Evolutionary conservation across 768 basidiomycete species (phyloP).

Genomic region (Kwoniella botswanensis): DNA sequence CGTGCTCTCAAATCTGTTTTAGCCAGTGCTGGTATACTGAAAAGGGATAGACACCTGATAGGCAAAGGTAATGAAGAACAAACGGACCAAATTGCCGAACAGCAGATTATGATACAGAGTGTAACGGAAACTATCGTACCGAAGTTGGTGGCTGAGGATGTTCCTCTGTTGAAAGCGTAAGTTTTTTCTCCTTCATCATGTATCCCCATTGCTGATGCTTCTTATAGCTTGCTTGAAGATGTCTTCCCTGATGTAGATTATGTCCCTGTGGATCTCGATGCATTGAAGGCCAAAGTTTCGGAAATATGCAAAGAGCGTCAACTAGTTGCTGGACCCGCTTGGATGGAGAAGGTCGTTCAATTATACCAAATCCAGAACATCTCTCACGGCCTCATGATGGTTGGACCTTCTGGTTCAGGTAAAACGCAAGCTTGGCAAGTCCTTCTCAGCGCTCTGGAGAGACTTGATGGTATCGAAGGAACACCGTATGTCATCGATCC

Average conservation of each 20-base stretch:
- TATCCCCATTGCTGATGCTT: not conserved
- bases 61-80: slow-evolving; percentile 38
- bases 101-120: slow-evolving; percentile 96
- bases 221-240: slow-evolving; percentile 81
- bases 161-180: slow-evolving; percentile 88
- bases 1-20: slow-evolving; percentile 96
- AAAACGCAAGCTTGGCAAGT: slow-evolving; percentile 98
- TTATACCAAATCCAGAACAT: slow-evolving; percentile 99
- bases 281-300: slow-evolving; percentile 80
- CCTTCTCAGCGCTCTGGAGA: slow-evolving; percentile 83
- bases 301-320: slow-evolving; percentile 85
- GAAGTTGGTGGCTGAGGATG: slow-evolving; percentile 96
- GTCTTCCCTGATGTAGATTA: slow-evolving; percentile 97
- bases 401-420: slow-evolving; percentile 93
- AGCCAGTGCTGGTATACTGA: slow-evolving; percentile 94
- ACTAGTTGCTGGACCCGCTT: slow-evolving; percentile 81
- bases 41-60: slow-evolving; percentile 72
- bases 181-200: slow-evolving; percentile 34
- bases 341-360: slow-evolving; percentile 95
- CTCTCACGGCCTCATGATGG: slow-evolving; percentile 99
- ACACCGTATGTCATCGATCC: slow-evolving; percentile 97
- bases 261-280: slow-evolving; percentile 82
- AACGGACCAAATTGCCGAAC: slow-evolving; percentile 69
- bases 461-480: slow-evolving; percentile 89
- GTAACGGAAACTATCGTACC: slow-evolving; percentile 98